Percentiles rank a stretch among this genome's conserved stretches.
These are phyloP conservation scores for Francoa sonchifolia DNA, from an alignment of 441 rosid species.

Conservation along the genomic window DNA sequence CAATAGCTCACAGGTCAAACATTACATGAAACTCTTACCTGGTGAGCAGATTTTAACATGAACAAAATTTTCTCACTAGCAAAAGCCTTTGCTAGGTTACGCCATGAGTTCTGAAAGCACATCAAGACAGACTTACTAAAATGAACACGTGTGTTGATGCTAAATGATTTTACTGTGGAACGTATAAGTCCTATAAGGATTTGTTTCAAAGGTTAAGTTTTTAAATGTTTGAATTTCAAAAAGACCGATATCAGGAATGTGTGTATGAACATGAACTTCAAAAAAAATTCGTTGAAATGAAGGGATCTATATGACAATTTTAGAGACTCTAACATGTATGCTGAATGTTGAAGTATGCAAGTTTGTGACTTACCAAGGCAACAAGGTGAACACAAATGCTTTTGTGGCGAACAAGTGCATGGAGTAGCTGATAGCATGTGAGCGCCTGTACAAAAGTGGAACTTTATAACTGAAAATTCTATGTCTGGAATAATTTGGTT, in stretches of 20 bases:
- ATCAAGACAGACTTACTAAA: slow-evolving; percentile 2
- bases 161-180: no score
- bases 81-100: slow-evolving; percentile 76
- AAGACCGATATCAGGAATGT: background rate
- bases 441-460: no score
- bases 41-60: slow-evolving; percentile 63
- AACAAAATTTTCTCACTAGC: slow-evolving; percentile 65
- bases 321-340: background rate
- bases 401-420: slow-evolving; percentile 71
- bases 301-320: background rate
- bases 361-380: slow-evolving; percentile 49
- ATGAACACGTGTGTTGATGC: no score
- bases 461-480: no score
- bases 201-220: no score
- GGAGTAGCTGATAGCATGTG: slow-evolving; percentile 71
- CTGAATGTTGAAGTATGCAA: slow-evolving; percentile 1
- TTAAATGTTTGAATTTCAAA: slow-evolving; percentile 1
- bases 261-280: background rate
- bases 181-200: no score
- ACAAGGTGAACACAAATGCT: slow-evolving; percentile 68
- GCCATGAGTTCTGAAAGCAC: slow-evolving; percentile 74
- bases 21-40: slow-evolving; percentile 36
- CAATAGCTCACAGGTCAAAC: slow-evolving; percentile 9
- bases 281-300: background rate
- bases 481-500: no score